These are phyloP conservation scores for Vinca minor DNA, from an alignment of 257 asterid species.

Conservation along the genomic window DNA sequence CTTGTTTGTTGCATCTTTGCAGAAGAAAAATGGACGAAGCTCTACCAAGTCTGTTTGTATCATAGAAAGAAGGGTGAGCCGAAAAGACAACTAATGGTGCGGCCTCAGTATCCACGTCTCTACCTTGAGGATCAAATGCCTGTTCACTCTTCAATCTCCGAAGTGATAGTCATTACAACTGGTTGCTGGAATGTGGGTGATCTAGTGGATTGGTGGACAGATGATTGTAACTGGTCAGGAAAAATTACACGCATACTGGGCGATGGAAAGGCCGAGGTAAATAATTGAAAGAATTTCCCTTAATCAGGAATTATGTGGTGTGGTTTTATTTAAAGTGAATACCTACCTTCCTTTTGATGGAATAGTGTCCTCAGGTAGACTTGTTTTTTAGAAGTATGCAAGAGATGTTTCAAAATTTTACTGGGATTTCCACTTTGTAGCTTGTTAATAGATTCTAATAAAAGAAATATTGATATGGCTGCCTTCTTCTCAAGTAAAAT, in stretches of 20 bases:
- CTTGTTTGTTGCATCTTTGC: conserved; percentile 18
- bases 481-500: not conserved
- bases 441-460: not conserved
- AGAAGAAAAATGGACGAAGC: conserved; percentile 35
- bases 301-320: not conserved
- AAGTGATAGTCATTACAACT: conserved; percentile 37
- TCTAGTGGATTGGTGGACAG: conserved; percentile 56
- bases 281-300: conserved; percentile 4
- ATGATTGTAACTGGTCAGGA: conserved; percentile 63
- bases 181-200: conserved; percentile 71
- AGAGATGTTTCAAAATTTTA: not conserved
- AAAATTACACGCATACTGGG: conserved; percentile 35
- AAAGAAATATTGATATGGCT: not conserved
- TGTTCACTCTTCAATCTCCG: conserved; percentile 24
- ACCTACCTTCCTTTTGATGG: not conserved
- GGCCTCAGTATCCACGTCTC: conserved; percentile 60
- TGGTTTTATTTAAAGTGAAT: not conserved
- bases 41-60: conserved; percentile 35
- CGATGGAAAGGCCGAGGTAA: conserved; percentile 53
- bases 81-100: conserved; percentile 39
- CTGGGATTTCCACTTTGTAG: not conserved
- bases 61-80: conserved; percentile 16
- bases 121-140: conserved; percentile 25
- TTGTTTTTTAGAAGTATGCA: not conserved
- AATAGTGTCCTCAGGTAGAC: not conserved